A percentile compares a stretch with the other conserved stretches of the same genome.
phyloP scores from a whole-genome alignment of 2,329 filamentous ascomycete genomes.

The Colletotrichum orbiculare region DNA sequence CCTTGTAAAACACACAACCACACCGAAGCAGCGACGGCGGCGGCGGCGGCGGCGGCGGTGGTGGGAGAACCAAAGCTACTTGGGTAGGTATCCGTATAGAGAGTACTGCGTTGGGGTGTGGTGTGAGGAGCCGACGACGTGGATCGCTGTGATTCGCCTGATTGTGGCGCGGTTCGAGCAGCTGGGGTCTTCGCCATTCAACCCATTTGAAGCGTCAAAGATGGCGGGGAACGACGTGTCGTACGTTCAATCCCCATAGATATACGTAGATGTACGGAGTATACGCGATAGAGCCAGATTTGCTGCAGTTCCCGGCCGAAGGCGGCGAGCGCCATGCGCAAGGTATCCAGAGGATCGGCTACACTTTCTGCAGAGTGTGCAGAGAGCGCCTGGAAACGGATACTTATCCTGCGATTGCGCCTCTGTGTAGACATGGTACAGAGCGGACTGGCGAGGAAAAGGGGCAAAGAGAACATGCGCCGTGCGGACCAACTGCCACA shows the following conservation, averaged over 20 bases:
- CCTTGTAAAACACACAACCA: too few species aligned
- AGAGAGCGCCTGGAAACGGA: too few species aligned
- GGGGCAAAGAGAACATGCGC: too few species aligned
- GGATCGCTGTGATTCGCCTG: slow-evolving; percentile 38
- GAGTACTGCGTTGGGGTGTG: slow-evolving; percentile 20
- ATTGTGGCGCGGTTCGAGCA: slow-evolving; percentile 22
- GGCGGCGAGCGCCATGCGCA: background rate
- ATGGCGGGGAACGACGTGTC: slow-evolving; percentile 25
- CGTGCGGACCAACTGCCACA: too few species aligned
- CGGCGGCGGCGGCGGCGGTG: slow-evolving; percentile 18
- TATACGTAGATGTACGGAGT: too few species aligned
- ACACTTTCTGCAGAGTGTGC: too few species aligned
- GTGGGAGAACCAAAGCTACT: background rate
- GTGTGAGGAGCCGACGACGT: slow-evolving; percentile 37
- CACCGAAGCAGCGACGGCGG: too few species aligned
- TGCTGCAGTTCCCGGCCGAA: slow-evolving; percentile 32
- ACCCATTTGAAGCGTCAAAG: slow-evolving; percentile 18
- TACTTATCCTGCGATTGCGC: too few species aligned
- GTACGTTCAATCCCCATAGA: too few species aligned
- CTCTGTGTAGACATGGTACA: too few species aligned
- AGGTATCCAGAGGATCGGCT: too few species aligned
- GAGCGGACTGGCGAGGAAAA: too few species aligned
- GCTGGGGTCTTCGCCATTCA: slow-evolving; percentile 26
- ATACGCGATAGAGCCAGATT: slow-evolving; percentile 37
- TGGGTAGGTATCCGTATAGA: background rate